A percentile compares a stretch with the other conserved stretches of the same genome.
Conservation (phyloP, 352 stramenopile species). For the Phytopythium boreale region DNA sequence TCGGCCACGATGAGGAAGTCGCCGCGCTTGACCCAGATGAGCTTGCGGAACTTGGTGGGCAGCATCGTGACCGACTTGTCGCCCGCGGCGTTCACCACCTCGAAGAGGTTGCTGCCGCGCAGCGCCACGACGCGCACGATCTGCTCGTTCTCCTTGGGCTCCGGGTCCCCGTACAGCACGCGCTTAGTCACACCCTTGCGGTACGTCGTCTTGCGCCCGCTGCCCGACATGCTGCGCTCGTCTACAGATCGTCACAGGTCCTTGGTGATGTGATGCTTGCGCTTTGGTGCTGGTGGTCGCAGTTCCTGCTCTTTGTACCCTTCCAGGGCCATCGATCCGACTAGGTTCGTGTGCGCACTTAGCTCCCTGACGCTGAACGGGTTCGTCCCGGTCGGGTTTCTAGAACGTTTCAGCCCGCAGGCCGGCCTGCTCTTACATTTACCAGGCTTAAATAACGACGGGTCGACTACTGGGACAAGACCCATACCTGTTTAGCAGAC, state of each 20-base stretch:
- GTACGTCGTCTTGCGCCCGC: constrained; percentile 87
- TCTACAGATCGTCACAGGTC: constrained; percentile 1
- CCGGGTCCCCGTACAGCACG: constrained; percentile 88
- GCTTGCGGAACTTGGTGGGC: constrained; percentile 97
- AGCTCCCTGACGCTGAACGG: neutral
- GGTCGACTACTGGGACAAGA: neutral
- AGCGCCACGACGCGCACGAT: constrained; percentile 92
- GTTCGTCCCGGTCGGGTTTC: neutral
- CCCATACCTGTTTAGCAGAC: neutral
- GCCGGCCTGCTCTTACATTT: neutral
- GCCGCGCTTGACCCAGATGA: constrained; percentile 97
- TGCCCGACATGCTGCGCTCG: constrained; percentile 80
- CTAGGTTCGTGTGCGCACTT: constrained; percentile 16
- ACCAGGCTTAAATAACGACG: neutral
- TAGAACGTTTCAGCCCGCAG: constrained; percentile 2
- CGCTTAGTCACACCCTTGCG: constrained; percentile 92
- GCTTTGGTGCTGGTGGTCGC: neutral
- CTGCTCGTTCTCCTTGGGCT: constrained; percentile 88
- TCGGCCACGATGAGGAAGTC: constrained; percentile 95
- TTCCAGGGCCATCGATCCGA: neutral
- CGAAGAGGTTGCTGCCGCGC: constrained; percentile 95
- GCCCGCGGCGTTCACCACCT: constrained; percentile 75
- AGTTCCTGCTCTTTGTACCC: neutral
- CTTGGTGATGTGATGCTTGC: neutral
- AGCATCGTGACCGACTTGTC: constrained; percentile 90